A percentile compares a stretch with the other conserved stretches of the same genome.
Conservation (phyloP, 305 asterid species). For the Rubia peregrina region DNA sequence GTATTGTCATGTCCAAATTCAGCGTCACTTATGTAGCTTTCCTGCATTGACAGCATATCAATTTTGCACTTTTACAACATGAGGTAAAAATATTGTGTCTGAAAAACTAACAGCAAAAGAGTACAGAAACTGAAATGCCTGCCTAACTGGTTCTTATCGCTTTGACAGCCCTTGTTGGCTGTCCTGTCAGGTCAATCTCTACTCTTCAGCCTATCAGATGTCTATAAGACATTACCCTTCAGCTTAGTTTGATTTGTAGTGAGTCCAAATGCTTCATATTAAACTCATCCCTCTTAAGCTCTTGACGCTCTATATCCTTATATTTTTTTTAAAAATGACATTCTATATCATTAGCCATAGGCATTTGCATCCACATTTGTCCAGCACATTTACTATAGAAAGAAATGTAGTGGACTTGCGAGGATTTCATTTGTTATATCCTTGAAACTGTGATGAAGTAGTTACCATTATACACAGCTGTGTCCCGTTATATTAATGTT, state of each 20-base stretch:
- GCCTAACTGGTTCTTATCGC: background rate
- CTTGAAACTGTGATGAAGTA: background rate
- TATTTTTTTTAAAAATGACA: no score
- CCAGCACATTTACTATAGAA: background rate
- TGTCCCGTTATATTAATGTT: background rate
- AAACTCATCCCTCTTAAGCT: background rate
- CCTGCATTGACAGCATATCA: background rate
- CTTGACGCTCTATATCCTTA: background rate
- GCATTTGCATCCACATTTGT: background rate
- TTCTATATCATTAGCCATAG: background rate
- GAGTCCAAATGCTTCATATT: background rate
- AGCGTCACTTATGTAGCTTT: background rate
- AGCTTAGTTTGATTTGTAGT: background rate
- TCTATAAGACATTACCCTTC: background rate
- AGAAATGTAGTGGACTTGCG: no score
- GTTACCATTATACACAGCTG: background rate
- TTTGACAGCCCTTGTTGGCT: background rate
- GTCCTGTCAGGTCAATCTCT: background rate
- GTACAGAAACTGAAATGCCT: background rate
- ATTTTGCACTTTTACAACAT: background rate
- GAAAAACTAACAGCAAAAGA: background rate
- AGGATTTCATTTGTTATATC: background rate
- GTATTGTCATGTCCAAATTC: background rate
- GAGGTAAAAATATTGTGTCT: background rate
- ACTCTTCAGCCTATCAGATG: background rate